Conservation (phyloP, 1,284 basidiomycete genomes). For the Trichosporon sp. region DNA sequence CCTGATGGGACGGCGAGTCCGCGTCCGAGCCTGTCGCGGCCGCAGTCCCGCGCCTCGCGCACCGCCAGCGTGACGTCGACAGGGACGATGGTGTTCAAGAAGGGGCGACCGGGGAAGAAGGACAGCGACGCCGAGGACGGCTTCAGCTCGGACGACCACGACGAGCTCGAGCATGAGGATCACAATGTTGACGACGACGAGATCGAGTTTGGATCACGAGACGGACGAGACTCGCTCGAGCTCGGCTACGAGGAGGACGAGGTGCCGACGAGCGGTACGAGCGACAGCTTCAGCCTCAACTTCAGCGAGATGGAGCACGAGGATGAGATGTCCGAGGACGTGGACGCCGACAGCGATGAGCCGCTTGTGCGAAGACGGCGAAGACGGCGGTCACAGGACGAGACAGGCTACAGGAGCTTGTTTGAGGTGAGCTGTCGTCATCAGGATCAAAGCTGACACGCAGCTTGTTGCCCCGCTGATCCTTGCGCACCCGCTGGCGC, state of each 20-base stretch:
- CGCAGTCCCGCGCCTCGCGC: background rate
- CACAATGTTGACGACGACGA: too few relatives aligned
- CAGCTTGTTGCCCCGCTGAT: conserved; percentile 45
- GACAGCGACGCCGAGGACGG: background rate
- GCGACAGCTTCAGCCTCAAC: background rate
- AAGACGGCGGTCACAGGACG: conserved; percentile 11
- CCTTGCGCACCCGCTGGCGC: conserved; percentile 43
- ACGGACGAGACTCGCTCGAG: conserved; percentile 1
- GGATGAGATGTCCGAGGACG: background rate
- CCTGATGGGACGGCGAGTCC: conserved; percentile 43
- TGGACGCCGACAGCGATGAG: conserved; percentile 6
- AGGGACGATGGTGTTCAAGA: background rate
- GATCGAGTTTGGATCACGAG: background rate
- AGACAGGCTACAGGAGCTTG: conserved; percentile 12
- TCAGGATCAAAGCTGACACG: background rate
- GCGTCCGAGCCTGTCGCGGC: background rate
- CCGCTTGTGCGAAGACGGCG: conserved; percentile 11
- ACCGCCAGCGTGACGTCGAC: background rate
- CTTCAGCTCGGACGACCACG: background rate
- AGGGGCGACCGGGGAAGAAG: background rate
- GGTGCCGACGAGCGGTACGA: background rate
- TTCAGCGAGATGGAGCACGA: conserved; percentile 7
- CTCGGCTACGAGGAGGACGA: conserved; percentile 12
- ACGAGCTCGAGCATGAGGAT: too few relatives aligned
- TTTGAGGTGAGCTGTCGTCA: conserved; percentile 7